These are phyloP conservation scores for Croton setiger DNA, from an alignment of 441 rosid genomes.

Conservation along the genomic window DNA sequence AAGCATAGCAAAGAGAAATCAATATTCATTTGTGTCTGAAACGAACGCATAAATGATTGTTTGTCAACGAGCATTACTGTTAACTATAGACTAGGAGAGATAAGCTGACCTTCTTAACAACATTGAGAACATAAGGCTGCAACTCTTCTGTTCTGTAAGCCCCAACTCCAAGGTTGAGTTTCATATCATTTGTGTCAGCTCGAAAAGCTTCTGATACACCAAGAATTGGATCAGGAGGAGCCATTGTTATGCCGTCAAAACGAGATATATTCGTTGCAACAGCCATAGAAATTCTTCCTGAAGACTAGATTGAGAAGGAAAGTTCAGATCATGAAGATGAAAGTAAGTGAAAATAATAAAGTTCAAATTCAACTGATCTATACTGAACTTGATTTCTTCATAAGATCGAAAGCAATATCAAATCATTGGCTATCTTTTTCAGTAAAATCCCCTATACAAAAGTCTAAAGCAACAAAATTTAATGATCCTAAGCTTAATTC, in stretches of 20 bases:
- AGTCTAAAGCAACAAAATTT: not conserved
- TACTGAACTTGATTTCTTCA: not conserved
- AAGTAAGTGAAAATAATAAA: not conserved
- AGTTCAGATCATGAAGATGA: not conserved
- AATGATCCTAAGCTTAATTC: no score
- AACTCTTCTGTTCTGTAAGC: constrained; percentile 94
- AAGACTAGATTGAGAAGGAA: constrained; percentile 40
- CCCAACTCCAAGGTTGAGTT: constrained; percentile 98
- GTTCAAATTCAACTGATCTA: not conserved
- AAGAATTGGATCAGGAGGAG: constrained; percentile 97
- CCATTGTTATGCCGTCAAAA: constrained; percentile 84
- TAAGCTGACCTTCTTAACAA: constrained; percentile 77
- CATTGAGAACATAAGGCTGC: constrained; percentile 92
- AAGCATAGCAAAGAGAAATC: constrained; percentile 8
- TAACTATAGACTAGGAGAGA: not conserved
- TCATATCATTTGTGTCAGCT: constrained; percentile 69
- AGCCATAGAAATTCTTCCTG: constrained; percentile 59
- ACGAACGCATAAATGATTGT: not conserved
- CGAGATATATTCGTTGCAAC: constrained; percentile 65
- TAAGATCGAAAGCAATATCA: not conserved
- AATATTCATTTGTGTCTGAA: not conserved
- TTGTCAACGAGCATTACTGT: constrained; percentile 7
- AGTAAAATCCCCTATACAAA: no score
- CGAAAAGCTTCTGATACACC: constrained; percentile 97
- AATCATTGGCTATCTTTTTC: not conserved